A percentile compares a stretch with the other conserved stretches of the same genome.
Conservation (phyloP, 2,329 filamentous ascomycete genomes). For the Aspergillus pseudotamarii region DNA sequence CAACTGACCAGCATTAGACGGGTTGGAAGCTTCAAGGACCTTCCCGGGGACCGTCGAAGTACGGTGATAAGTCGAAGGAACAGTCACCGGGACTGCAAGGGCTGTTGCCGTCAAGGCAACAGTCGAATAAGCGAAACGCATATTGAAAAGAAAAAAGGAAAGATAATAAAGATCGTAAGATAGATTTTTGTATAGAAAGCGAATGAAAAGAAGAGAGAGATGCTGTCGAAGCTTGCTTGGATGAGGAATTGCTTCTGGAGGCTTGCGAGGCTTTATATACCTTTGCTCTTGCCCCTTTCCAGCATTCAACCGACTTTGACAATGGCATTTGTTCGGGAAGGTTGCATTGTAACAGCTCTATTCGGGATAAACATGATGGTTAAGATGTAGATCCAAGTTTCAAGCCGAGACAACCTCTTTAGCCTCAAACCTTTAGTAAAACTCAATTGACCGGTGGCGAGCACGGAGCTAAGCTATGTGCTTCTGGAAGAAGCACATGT, state of each 20-base stretch:
- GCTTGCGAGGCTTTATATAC: not conserved
- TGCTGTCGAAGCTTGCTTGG: not conserved
- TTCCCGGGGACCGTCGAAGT: not conserved
- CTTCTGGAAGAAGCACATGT: not conserved
- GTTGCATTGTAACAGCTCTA: not conserved
- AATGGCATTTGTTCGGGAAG: not conserved
- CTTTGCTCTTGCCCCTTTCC: not conserved
- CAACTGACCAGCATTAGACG: not conserved
- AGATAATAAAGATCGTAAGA: not conserved
- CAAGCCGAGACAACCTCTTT: not conserved
- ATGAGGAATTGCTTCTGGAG: not conserved
- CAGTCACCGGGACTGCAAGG: not conserved
- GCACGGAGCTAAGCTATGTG: not conserved
- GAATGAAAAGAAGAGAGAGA: not conserved
- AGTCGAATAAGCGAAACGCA: not conserved
- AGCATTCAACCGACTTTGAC: not conserved
- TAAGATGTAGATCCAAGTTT: not conserved
- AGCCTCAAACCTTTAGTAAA: not conserved
- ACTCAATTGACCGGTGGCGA: not conserved
- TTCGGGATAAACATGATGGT: not conserved
- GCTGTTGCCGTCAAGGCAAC: conserved; percentile 1
- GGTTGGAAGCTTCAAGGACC: not conserved
- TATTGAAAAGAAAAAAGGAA: not conserved
- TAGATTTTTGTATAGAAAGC: not conserved
- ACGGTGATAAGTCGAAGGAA: not conserved